Conservation (phyloP, 1,284 basidiomycete genomes). For the Flammula alnicola region DNA sequence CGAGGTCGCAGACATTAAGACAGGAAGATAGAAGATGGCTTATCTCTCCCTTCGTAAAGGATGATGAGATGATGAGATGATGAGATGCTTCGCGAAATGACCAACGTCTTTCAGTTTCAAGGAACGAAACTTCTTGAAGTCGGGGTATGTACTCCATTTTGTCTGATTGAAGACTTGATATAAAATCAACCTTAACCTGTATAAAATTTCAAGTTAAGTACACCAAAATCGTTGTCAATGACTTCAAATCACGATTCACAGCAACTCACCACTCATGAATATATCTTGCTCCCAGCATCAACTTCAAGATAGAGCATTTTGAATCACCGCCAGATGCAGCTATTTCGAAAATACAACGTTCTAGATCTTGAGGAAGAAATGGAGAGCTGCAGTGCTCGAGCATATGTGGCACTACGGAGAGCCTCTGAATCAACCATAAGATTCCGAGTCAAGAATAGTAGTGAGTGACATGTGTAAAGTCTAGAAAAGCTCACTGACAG, state of each 20-base stretch:
- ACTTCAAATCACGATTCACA: too few relatives aligned
- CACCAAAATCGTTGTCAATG: not conserved
- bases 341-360: conserved; percentile 11
- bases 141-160: not conserved
- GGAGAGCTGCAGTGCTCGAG: too few relatives aligned
- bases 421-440: too few relatives aligned
- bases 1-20: conserved; percentile 8
- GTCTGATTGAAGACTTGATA: conserved; percentile 8
- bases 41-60: conserved; percentile 3
- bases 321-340: not conserved
- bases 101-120: conserved; percentile 1
- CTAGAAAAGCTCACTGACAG: too few relatives aligned
- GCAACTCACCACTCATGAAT: conserved; percentile 9
- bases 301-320: not conserved
- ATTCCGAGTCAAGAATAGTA: too few relatives aligned
- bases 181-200: conserved; percentile 7
- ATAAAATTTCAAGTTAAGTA: not conserved
- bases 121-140: conserved; percentile 2
- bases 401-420: too few relatives aligned
- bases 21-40: not conserved
- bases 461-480: too few relatives aligned
- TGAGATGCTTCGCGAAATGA: conserved; percentile 1
- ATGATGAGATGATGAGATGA: conserved; percentile 9
- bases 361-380: conserved; percentile 9
- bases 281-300: conserved; percentile 9